phyloP scores from a whole-genome alignment of 192 early-diverging fungal species.

The Helicostylum pulchrum region DNA sequence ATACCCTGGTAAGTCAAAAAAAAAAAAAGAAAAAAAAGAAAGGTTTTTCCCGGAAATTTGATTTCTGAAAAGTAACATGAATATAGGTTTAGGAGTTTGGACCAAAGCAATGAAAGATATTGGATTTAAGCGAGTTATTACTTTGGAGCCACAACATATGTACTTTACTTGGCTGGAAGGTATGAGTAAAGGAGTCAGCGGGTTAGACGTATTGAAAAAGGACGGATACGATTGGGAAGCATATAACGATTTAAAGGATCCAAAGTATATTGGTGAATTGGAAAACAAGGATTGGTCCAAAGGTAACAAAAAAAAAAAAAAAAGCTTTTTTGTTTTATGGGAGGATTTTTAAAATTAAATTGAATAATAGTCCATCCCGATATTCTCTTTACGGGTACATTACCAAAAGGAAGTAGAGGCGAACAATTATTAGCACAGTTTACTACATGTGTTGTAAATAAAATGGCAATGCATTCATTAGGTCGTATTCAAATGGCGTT shows the following conservation, averaged over 20 bases:
- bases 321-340: neutral
- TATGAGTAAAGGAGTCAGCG: neutral
- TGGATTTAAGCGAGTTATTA: conserved; percentile 28
- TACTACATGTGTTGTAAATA: conserved; percentile 32
- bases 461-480: conserved; percentile 33
- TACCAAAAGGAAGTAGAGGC: conserved; percentile 29
- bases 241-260: conserved; percentile 24
- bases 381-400: conserved; percentile 35
- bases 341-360: neutral
- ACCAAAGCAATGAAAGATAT: conserved; percentile 23
- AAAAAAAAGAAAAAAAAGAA: neutral
- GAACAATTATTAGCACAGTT: conserved; percentile 38
- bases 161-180: conserved; percentile 20
- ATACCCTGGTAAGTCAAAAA: conserved; percentile 31
- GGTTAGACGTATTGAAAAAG: conserved; percentile 9
- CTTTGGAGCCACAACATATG: conserved; percentile 19
- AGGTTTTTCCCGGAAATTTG: neutral
- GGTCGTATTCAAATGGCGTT: conserved; percentile 40
- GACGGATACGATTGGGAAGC: conserved; percentile 40
- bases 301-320: conserved; percentile 19
- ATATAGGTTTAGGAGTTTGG: conserved; percentile 34
- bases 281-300: conserved; percentile 25
- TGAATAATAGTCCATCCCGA: conserved; percentile 22
- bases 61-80: neutral
- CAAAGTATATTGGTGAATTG: conserved; percentile 19